phyloP scores from a whole-genome alignment of 495 filamentous ascomycete species.

The Letharia columbiana region DNA sequence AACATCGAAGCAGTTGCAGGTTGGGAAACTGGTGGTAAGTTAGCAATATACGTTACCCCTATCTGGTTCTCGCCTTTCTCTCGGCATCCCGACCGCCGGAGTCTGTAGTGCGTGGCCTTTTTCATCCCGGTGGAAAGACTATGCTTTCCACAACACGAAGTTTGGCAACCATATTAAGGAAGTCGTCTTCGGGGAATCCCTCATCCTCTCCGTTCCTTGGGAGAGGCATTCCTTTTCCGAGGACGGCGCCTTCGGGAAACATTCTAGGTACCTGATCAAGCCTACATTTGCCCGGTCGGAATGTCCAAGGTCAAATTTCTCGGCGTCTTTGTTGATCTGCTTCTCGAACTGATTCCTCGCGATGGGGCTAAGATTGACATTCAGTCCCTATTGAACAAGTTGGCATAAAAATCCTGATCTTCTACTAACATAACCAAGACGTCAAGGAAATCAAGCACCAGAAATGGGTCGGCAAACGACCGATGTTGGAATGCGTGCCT shows the following conservation, averaged over 20 bases:
- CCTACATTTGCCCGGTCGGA: slow-evolving; percentile 7
- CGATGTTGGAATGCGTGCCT: slow-evolving; percentile 51
- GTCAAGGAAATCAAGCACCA: slow-evolving; percentile 25
- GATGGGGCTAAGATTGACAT: slow-evolving; percentile 50
- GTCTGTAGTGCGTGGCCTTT: too few species aligned
- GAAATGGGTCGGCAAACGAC: slow-evolving; percentile 23
- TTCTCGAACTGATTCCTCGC: slow-evolving; percentile 35
- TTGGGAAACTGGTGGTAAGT: too few species aligned
- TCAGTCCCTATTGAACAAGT: slow-evolving; percentile 50
- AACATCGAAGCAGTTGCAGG: too few species aligned
- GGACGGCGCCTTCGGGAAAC: slow-evolving; percentile 4
- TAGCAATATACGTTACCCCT: too few species aligned
- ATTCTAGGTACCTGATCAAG: slow-evolving; percentile 6
- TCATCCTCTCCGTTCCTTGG: slow-evolving; percentile 9
- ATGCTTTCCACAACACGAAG: too few species aligned
- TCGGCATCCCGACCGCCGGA: too few species aligned
- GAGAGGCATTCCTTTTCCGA: background rate
- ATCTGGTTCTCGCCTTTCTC: too few species aligned
- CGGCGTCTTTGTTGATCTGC: slow-evolving; percentile 48
- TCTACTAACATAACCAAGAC: slow-evolving; percentile 21
- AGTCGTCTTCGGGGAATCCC: background rate
- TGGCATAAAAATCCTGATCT: slow-evolving; percentile 34
- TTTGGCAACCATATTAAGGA: background rate
- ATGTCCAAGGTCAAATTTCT: slow-evolving; percentile 22
- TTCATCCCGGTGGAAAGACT: too few species aligned